Evolutionary conservation across 2,329 filamentous ascomycete species (phyloP), one percentile per base, ranked within the genome.

Genomic region (Verticillium alfalfae): DNA sequence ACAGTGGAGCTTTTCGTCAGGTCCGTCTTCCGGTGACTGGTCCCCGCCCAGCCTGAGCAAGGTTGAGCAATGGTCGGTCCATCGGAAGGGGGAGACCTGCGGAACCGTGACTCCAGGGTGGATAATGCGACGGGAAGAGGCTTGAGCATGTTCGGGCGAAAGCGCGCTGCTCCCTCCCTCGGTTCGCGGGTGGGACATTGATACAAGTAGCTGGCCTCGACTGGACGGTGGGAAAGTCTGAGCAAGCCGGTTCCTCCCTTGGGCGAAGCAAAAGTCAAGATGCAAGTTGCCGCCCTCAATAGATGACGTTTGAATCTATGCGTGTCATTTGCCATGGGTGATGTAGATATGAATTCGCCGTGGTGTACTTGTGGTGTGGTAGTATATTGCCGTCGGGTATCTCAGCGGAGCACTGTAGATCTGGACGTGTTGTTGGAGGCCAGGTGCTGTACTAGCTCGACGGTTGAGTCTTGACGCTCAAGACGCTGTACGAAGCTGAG

Each of bases 301-400:
- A 82, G 81, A 81, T 62, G 79, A 78, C 80, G 69, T 68, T 81
- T 80, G 81, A 83, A 82, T 81, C 79, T 81, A 81, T 77, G 72
- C 74, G 73, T 72, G 59, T 31, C 4, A 31, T 31, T 4, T 31
- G 60, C 61, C 39, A 57, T 9, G 26, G 26, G 26, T 31, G 26
- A 31, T 31, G 26, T 31, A 26, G 18, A 2, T 45, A 45, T n/a
- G 15, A 45, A 31, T 4, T 31, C 26, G 5, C 26, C 4, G 26
- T 31, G 26, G 26, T 31, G 5, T 31, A 31, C 2, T 18, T 16
- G 15, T n/a, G 39, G 39, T 16, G 39, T 16, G 39, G 39, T 45
- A n/a, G 16, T 45, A 16, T n/a, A 5, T 31, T 31, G 26, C 39
- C 39, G 39, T 45, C 39, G 39, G 39, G 15, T 45, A n/a, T 16